Evolutionary conservation across 1,284 basidiomycete species (phyloP), one percentile per base, ranked within the genome.

Genomic region (Takashimella tepidaria): DNA sequence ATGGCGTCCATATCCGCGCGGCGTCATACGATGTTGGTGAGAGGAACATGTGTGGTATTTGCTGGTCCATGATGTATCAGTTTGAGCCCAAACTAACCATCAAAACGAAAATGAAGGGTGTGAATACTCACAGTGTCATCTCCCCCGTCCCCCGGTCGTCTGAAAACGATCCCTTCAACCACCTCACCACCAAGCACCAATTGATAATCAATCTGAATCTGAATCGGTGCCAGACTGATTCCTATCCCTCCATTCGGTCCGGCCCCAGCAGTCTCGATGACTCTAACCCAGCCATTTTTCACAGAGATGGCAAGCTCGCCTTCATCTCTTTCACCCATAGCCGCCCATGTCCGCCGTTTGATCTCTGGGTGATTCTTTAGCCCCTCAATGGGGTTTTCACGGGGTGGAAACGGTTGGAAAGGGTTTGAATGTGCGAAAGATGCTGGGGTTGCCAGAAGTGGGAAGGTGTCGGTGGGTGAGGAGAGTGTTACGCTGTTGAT

Each of bases 1-100:
- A 99, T 3, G 96, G 96, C 10, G 98, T 87, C 96, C 96, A 99
- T 65, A 90, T 92, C 62, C 96, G 81, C 6, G 95, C 91, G 11
- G 90, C 83, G 68, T 96, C 91, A 4, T 91, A 85, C 3, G 88
- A 88, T 0, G 89, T 88, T 0, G 92, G 86, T 3, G 87, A 88
- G 3, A 92, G 92, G 68, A 88, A 98, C 51, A 89, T 85, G 74
- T 98, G 96, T 25, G 93, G 93, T 54, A 91, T 84, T 63, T 89
- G 86, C 89, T 92, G 62, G 42, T 24, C 16, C 12, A 1, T 3
- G 51, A 51, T 10, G 53, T n/a, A n/a, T n/a, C n/a, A n/a, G n/a
- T n/a, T n/a, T n/a, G n/a, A n/a, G n/a, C n/a, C n/a, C 4, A n/a
- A n/a, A n/a, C n/a, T n/a, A n/a, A n/a, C n/a, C n/a, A n/a, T n/a